Evolutionary conservation across 202 grass and related monocot species (phyloP), one percentile per base, ranked within the genome.

Genomic region (Carex arenaria): DNA sequence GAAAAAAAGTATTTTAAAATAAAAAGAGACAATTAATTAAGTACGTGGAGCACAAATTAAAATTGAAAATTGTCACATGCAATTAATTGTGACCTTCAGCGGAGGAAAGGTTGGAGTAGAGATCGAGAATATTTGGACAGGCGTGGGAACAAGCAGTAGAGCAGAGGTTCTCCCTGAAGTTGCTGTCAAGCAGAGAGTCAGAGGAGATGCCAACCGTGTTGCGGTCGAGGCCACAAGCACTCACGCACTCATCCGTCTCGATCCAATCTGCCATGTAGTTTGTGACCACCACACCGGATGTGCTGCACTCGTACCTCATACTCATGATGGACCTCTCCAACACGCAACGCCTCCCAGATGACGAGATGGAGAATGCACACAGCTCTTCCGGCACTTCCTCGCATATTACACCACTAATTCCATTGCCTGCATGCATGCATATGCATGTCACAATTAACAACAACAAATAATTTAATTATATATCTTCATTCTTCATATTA

Each of bases 321-420:
- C 79, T 67, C 0, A 53, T 45, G 31, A 53, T 45, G 31, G 69
- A 61, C 38, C 75, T 90, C 82, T 92, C 93, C 68, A 92, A 84
- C 75, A 90, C 68, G 84, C 93, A 95, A 20, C 88, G 79, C 73
- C 4, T 64, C 14, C 88, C 88, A 7, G 30, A 26, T 49, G 93
- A 84, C 40, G 93, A 90, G 73, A 95, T 85, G 54, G 88, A 87
- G 83, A 95, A 92, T 45, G 88, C 90, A 67, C 93, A 95, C 47
- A 87, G 79, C 22, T 92, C 86, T 49, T 80, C 51, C 36, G 90
- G 93, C 67, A 95, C 82, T 43, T 92, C 90, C 90, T 92, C 93
- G 47, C 93, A 95, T 28, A 57, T 66, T 59, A 95, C 79, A 15
- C 45, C 64, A 4, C 26, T 57, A n/a, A n/a, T n/a, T 61, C 32